A percentile compares a stretch with the other conserved stretches of the same genome.
phyloP scores from a whole-genome alignment of 345 rosid species.

The Raphanus raphanistrum region DNA sequence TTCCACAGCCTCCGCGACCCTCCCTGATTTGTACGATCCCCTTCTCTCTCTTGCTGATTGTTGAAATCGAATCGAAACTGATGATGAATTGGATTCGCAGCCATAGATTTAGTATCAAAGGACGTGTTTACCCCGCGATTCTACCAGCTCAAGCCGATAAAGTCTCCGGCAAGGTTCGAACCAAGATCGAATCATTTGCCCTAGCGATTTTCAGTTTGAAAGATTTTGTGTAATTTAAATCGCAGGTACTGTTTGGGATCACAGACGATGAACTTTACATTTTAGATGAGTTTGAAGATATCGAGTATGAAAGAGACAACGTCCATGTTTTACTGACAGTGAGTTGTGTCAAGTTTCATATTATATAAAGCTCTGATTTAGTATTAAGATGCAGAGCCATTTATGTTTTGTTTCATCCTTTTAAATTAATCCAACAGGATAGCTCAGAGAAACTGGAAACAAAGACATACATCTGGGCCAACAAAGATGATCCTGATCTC shows the following conservation, averaged over 20 bases:
- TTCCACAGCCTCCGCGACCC: constrained; percentile 55
- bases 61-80: neutral
- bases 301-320: constrained; percentile 55
- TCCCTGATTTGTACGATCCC: constrained; percentile 56
- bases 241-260: constrained; percentile 70
- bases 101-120: constrained; percentile 82
- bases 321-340: constrained; percentile 65
- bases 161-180: constrained; percentile 61
- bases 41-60: neutral
- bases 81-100: constrained; percentile 41
- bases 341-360: constrained; percentile 14
- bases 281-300: constrained; percentile 75
- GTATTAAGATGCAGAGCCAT: neutral
- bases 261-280: constrained; percentile 61
- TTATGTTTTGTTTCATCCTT: neutral
- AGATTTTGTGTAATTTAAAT: neutral
- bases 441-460: constrained; percentile 51
- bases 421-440: constrained; percentile 45
- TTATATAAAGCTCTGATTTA: neutral
- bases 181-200: neutral
- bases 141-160: constrained; percentile 50
- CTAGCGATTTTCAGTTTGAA: neutral
- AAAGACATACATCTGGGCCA: constrained; percentile 63
- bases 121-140: constrained; percentile 91
- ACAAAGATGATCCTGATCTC: constrained; percentile 64